Percentiles rank a stretch among this genome's conserved stretches.
phyloP scores from a whole-genome alignment of 2,329 filamentous ascomycete genomes.

The Pseudogymnoascus sp. region DNA sequence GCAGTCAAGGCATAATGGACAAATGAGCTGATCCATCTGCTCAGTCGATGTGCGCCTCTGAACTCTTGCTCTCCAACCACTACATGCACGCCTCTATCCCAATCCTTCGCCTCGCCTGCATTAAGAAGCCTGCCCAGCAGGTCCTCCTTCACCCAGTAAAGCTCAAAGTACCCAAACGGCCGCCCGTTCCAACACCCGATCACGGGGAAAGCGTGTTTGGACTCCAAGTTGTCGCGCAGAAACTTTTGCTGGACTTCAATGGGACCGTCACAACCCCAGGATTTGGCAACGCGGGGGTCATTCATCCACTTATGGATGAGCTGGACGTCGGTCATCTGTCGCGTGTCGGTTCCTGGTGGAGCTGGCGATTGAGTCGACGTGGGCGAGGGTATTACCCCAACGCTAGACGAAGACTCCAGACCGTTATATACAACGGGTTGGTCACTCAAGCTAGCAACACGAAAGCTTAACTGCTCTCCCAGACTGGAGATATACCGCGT shows the following conservation, averaged over 20 bases:
- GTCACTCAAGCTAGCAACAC: slow-evolving; percentile 64
- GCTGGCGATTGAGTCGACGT: slow-evolving; percentile 40
- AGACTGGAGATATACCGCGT: slow-evolving; percentile 75
- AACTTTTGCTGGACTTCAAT: slow-evolving; percentile 55
- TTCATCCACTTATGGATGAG: slow-evolving; percentile 85
- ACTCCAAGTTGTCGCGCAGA: slow-evolving; percentile 54
- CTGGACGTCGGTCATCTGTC: slow-evolving; percentile 45
- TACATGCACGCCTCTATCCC: slow-evolving; percentile 81
- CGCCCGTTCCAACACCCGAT: slow-evolving; percentile 92
- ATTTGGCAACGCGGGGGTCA: slow-evolving; percentile 70
- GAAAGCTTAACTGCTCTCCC: slow-evolving; percentile 79
- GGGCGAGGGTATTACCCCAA: slow-evolving; percentile 28
- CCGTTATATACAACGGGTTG: slow-evolving; percentile 57
- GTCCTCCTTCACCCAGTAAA: slow-evolving; percentile 98
- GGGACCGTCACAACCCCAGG: slow-evolving; percentile 65
- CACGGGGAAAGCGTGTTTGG: slow-evolving; percentile 74
- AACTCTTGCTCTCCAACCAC: slow-evolving; percentile 90
- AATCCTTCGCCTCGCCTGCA: slow-evolving; percentile 62
- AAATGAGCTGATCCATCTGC: slow-evolving; percentile 72
- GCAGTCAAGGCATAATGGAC: slow-evolving; percentile 78
- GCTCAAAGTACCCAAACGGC: slow-evolving; percentile 93
- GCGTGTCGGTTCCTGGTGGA: slow-evolving; percentile 15
- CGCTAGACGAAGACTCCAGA: slow-evolving; percentile 30
- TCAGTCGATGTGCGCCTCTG: slow-evolving; percentile 65
- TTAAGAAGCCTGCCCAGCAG: slow-evolving; percentile 57